Percentiles rank a stretch among this genome's conserved stretches.
Evolutionary conservation across 2,329 filamentous ascomycete species (phyloP).

Genomic region (Venturia pyrina): DNA sequence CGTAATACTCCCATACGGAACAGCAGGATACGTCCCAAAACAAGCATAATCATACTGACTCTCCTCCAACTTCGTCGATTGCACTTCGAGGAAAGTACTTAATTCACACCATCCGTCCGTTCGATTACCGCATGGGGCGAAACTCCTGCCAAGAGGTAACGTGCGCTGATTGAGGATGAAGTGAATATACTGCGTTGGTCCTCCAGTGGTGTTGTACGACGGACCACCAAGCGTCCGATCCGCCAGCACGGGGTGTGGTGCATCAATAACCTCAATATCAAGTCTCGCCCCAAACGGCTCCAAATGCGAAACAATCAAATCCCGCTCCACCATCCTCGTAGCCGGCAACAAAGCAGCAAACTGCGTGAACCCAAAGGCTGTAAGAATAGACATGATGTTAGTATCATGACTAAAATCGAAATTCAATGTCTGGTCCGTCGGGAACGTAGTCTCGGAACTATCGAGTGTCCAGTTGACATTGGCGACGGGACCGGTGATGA

Average conservation of each 20-base stretch:
- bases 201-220: conserved; percentile 40
- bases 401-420: conserved; percentile 73
- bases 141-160: conserved; percentile 56
- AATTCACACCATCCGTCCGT: conserved; percentile 72
- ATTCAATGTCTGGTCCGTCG: conserved; percentile 62
- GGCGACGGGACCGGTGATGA: conserved; percentile 31
- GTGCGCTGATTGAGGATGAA: conserved; percentile 68
- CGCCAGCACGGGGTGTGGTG: conserved; percentile 52
- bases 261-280: conserved; percentile 63
- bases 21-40: conserved; percentile 45
- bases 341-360: conserved; percentile 52
- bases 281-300: conserved; percentile 63
- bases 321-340: conserved; percentile 45
- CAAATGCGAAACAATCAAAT: conserved; percentile 56
- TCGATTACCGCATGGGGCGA: conserved; percentile 53
- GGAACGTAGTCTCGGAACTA: conserved; percentile 58
- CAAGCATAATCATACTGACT: conserved; percentile 58
- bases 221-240: conserved; percentile 32
- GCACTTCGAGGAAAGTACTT: conserved; percentile 53
- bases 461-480: conserved; percentile 59
- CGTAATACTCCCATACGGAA: conserved; percentile 39
- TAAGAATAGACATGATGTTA: conserved; percentile 59
- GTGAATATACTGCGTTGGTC: conserved; percentile 59
- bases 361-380: conserved; percentile 62
- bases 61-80: conserved; percentile 46